Percentiles rank a stretch among this genome's conserved stretches.
Conservation (phyloP, 2,329 filamentous ascomycete genomes). For the Geoglossum cookeanum region DNA sequence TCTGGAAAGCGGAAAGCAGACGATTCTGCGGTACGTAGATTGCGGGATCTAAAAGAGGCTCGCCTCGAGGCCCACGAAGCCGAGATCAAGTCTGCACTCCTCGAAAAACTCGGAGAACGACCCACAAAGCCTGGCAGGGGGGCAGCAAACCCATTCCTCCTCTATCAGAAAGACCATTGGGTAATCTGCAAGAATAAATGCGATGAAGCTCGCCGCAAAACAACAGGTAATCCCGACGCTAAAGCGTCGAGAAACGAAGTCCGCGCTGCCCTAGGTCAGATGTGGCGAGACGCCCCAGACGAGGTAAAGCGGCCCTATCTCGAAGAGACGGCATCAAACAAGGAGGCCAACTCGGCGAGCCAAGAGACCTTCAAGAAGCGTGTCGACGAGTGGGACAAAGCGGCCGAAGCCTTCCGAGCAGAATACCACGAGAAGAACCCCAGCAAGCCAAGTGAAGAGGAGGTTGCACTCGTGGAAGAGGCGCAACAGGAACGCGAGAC, state of each 20-base stretch:
- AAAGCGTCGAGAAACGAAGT: slow-evolving; percentile 56
- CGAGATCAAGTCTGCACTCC: slow-evolving; percentile 35
- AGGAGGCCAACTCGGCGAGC: slow-evolving; percentile 19
- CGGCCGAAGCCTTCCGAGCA: neutral
- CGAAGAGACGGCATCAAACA: slow-evolving; percentile 52
- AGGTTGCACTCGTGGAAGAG: neutral
- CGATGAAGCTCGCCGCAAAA: slow-evolving; percentile 46
- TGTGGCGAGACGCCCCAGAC: slow-evolving; percentile 65
- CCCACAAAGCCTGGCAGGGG: slow-evolving; percentile 54
- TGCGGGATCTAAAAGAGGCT: slow-evolving; percentile 17
- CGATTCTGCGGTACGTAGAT: slow-evolving; percentile 14
- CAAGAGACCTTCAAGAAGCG: neutral
- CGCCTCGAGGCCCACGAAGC: slow-evolving; percentile 34
- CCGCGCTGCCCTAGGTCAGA: slow-evolving; percentile 64
- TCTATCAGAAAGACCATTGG: slow-evolving; percentile 68
- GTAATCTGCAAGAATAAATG: slow-evolving; percentile 41
- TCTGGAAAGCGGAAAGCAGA: slow-evolving; percentile 35
- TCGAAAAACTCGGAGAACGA: slow-evolving; percentile 49
- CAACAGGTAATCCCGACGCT: slow-evolving; percentile 44
- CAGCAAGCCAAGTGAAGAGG: neutral
- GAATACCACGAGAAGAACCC: slow-evolving; percentile 1
- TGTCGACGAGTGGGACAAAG: slow-evolving; percentile 3
- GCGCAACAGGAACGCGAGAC: neutral
- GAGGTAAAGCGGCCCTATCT: slow-evolving; percentile 62
- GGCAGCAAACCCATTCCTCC: slow-evolving; percentile 67